Evolutionary conservation across 1,139 yeast species (phyloP), one percentile per base, ranked within the genome.

Genomic region (Candida albicans): DNA sequence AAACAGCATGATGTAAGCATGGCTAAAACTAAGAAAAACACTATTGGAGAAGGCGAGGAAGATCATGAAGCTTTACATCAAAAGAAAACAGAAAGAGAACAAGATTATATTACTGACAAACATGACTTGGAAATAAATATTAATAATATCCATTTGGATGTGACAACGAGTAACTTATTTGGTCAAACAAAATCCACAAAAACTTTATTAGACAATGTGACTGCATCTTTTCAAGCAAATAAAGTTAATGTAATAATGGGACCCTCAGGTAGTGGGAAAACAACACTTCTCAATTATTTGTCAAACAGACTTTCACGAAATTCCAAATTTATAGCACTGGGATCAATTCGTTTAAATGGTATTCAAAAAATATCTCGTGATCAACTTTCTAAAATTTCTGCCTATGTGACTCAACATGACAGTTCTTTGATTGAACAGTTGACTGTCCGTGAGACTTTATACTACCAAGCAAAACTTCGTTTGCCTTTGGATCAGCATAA

Each of bases 231-330:
- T 60, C 64, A 69, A 33, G 79, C 87, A 2, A 62, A 85, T 4
- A 71, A 79, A 37, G 72, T 88, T n/a, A 88, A 87, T 62, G 93
- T 87, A 0, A 86, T 88, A 31, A 81, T 88, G 85, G 96, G 96
- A 0, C 96, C 96, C 0, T 86, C 95, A 1, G 96, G 96, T 0
- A 82, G 90, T 6, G 96, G 96, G 2, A 88, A 88, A 57, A 83
- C 95, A 0, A 84, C 95, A 0, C 62, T 87, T 27, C 65, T 88
- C 45, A 87, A 85, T 54, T 68, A 75, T 40, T 67, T 88, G 35
- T 82, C 95, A 11, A 81, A 84, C 18, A 69, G 95, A 46, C 60
- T 84, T 65, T 73, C 76, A 10, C 69, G 58, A 47, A 55, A 64
- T 33, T 41, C 59, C 1, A 53, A 51, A 2, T 68, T 57, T 39